Evolutionary conservation across 2,329 filamentous ascomycete species (phyloP).

Genomic region (Fusarium longipes): DNA sequence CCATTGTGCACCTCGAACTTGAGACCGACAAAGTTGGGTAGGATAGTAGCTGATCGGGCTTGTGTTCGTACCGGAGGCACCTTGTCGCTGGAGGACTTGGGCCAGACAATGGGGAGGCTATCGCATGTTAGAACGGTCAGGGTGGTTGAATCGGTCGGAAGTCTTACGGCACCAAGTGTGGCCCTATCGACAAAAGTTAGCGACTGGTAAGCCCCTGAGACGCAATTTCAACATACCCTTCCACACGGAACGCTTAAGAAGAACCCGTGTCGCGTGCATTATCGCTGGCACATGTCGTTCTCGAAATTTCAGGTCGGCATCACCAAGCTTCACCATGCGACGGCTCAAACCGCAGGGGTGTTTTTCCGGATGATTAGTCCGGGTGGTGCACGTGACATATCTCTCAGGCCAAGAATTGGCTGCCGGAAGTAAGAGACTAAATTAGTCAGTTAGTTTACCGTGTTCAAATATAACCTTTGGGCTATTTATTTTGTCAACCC

Average conservation of each 20-base stretch:
- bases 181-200: constrained; percentile 53
- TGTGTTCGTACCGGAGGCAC: constrained; percentile 83
- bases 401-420: too few species aligned
- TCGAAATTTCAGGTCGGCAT: constrained; percentile 39
- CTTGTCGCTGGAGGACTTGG: constrained; percentile 68
- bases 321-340: constrained; percentile 37
- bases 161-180: constrained; percentile 65
- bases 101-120: constrained; percentile 73
- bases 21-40: constrained; percentile 91
- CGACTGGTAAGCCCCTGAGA: background rate
- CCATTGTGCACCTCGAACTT: constrained; percentile 94
- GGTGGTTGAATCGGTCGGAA: constrained; percentile 15
- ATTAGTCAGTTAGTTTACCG: too few species aligned
- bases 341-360: constrained; percentile 4
- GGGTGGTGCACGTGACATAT: constrained; percentile 24
- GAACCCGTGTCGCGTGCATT: constrained; percentile 77
- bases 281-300: constrained; percentile 46
- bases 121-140: constrained; percentile 43
- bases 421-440: too few species aligned
- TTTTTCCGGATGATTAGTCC: constrained; percentile 39
- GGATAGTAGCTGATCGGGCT: constrained; percentile 86
- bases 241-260: constrained; percentile 84
- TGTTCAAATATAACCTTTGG: too few species aligned
- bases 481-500: too few species aligned
- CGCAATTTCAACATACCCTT: constrained; percentile 70